Evolutionary conservation across 2,329 filamentous ascomycete genomes (phyloP).

Genomic region (Claviceps monticola): DNA sequence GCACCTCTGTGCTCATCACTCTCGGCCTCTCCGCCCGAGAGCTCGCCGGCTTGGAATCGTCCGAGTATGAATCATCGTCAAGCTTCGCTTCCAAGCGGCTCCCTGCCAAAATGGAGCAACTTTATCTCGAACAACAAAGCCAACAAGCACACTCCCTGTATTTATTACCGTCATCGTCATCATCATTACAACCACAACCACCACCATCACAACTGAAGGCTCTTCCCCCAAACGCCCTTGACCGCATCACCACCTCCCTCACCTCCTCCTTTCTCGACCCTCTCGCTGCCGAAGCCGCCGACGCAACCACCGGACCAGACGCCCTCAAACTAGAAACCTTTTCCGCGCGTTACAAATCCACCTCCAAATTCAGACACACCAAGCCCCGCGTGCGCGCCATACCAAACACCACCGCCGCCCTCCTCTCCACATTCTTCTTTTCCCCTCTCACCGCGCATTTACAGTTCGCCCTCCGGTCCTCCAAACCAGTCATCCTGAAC

Average conservation of each 20-base stretch:
- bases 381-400: conserved; percentile 39
- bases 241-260: conserved; percentile 52
- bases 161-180: background rate
- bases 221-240: conserved; percentile 45
- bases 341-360: conserved; percentile 40
- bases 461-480: conserved; percentile 43
- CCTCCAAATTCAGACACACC: conserved; percentile 13
- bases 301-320: conserved; percentile 65
- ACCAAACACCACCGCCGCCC: conserved; percentile 62
- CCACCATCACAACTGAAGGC: conserved; percentile 26
- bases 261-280: conserved; percentile 65
- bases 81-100: conserved; percentile 73
- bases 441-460: conserved; percentile 73
- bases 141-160: conserved; percentile 11
- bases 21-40: conserved; percentile 74
- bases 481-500: conserved; percentile 51
- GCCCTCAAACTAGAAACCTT: conserved; percentile 83
- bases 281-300: conserved; percentile 67
- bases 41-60: conserved; percentile 60
- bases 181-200: background rate
- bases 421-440: conserved; percentile 71
- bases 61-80: conserved; percentile 32
- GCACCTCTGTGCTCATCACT: conserved; percentile 67
- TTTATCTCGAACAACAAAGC: conserved; percentile 39
- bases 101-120: conserved; percentile 55